phyloP scores from a whole-genome alignment of 306 rosid genomes.

The Gastrolobium bilobum region DNA sequence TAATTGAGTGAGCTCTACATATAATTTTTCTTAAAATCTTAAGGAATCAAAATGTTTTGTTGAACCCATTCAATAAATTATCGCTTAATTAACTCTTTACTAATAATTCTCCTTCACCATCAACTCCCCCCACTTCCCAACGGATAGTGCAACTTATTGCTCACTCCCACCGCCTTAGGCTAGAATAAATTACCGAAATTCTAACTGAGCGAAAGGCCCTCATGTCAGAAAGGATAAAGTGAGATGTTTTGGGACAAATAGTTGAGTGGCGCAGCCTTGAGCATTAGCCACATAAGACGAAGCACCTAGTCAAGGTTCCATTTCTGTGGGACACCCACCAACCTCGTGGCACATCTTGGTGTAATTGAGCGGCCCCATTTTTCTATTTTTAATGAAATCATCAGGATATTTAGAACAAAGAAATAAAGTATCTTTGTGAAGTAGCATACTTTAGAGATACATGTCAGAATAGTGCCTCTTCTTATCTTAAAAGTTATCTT shows the following conservation, averaged over 20 bases:
- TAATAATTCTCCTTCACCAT: too few relatives aligned
- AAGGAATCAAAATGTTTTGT: too few relatives aligned
- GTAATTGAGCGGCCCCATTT: not conserved
- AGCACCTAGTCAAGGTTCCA: conserved; percentile 51
- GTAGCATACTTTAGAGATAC: not conserved
- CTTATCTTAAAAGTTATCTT: conserved; percentile 48
- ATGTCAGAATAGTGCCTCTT: conserved; percentile 34
- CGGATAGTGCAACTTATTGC: not conserved
- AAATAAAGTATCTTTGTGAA: conserved; percentile 13
- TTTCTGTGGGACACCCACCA: conserved; percentile 51
- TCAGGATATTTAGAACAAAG: conserved; percentile 34
- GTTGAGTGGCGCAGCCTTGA: conserved; percentile 22
- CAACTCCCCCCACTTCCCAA: too few relatives aligned
- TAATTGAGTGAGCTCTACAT: too few relatives aligned
- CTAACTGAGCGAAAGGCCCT: not conserved
- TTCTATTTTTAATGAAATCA: conserved; percentile 40
- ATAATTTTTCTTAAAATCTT: too few relatives aligned
- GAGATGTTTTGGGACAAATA: conserved; percentile 39
- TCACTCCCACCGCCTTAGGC: not conserved
- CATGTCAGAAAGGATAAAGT: conserved; percentile 5
- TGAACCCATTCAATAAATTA: too few relatives aligned
- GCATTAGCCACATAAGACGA: conserved; percentile 39
- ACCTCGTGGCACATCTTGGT: conserved; percentile 35
- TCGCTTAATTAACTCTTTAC: too few relatives aligned
- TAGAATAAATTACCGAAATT: not conserved